These are phyloP conservation scores for Durotheca rogersii DNA, from an alignment of 495 filamentous ascomycete species.

Conservation along the genomic window DNA sequence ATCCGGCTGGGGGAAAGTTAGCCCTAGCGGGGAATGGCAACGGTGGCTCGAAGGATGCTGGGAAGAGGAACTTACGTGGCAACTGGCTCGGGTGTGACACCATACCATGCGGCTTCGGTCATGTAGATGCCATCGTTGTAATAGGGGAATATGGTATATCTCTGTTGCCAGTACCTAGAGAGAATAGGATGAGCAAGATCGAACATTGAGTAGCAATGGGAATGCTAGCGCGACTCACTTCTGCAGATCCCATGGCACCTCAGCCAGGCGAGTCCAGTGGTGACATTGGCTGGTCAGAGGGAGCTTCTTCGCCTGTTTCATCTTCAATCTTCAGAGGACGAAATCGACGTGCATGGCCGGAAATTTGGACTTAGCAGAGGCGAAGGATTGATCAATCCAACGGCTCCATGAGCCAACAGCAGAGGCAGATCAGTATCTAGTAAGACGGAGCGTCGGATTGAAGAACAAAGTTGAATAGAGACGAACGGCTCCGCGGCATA, in stretches of 20 bases:
- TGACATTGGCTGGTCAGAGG: slow-evolving; percentile 57
- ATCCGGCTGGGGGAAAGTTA: slow-evolving; percentile 60
- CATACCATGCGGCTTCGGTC: slow-evolving; percentile 93
- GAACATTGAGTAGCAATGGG: not conserved
- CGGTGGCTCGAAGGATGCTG: slow-evolving; percentile 5
- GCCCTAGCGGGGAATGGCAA: slow-evolving; percentile 16
- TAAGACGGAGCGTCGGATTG: not conserved
- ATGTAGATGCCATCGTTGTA: slow-evolving; percentile 86
- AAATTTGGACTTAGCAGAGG: too few relatives aligned
- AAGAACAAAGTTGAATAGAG: slow-evolving; percentile 1
- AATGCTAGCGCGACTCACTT: slow-evolving; percentile 53
- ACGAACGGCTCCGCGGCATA: too few relatives aligned
- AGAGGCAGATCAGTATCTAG: too few relatives aligned
- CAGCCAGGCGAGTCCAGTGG: slow-evolving; percentile 61
- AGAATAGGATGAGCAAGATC: not conserved
- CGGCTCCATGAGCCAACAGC: too few relatives aligned
- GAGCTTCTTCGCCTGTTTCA: slow-evolving; percentile 37
- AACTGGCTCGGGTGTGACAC: slow-evolving; percentile 88
- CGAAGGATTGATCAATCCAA: not conserved
- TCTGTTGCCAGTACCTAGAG: slow-evolving; percentile 81
- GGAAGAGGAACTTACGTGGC: slow-evolving; percentile 61
- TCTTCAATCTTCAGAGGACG: slow-evolving; percentile 24
- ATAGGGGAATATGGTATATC: slow-evolving; percentile 76
- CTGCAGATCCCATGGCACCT: slow-evolving; percentile 75
- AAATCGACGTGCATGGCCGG: slow-evolving; percentile 8